Evolutionary conservation across 2,329 filamentous ascomycete genomes (phyloP), one percentile per base, ranked within the genome.

Genomic region (Aspergillus neotritici): DNA sequence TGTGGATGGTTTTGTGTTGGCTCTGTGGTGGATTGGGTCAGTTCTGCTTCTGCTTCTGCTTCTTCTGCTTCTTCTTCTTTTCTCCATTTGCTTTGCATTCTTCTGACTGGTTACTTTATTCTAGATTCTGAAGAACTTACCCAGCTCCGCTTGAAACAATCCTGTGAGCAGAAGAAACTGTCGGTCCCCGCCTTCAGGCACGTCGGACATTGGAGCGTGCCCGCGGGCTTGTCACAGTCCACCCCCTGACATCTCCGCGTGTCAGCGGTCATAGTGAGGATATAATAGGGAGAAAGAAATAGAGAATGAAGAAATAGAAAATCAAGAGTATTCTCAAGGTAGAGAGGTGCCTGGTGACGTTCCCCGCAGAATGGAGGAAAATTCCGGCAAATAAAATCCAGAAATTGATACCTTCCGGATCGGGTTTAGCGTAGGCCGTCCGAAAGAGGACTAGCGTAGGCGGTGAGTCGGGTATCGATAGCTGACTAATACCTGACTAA

Each of bases 111-210:
- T 21, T 21, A 21, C 2, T 21, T 21, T 6, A 21, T 21, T 21
- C 5, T 21, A 3, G 3, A 21, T n/a, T n/a, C n/a, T n/a, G 17
- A 21, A 21, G 17, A 56, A 56, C 80, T 58, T 82, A 97, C 93
- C 93, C 93, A 98, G 75, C 89, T 98, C 68, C 83, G 84, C 77
- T 96, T 97, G 73, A 98, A 98, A 75, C 93, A 98, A 58, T 97
- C 93, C 68, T 98, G 93, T 21, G 89, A 89, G 74, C 93, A 98
- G 73, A 97, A 98, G 71, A 83, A 96, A 72, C 88, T 94, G 61
- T 93, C 87, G 63, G 90, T 84, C 41, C 85, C 87, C 34, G 90
- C 74, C 71, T 95, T 96, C 60, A 96, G 77, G 66, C 93, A 98
- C 38, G 87, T 97, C 42, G 93, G 93, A 68, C 93, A 98, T 68